Evolutionary conservation across 352 stramenopile genomes (phyloP), one percentile per base, ranked within the genome.

Genomic region (Globisporangium acanthophoron): DNA sequence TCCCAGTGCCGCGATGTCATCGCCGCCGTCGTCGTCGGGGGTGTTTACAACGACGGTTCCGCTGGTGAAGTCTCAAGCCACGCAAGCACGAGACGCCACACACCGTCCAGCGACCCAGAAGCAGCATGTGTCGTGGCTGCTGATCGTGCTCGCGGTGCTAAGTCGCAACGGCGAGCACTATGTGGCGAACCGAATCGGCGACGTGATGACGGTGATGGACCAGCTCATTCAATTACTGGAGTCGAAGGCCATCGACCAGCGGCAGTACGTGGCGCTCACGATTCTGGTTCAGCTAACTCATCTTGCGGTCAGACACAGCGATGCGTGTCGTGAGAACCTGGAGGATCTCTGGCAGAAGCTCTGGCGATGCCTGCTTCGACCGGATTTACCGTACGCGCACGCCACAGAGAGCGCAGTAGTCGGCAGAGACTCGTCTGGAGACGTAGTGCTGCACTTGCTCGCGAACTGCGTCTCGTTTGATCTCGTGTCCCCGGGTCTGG

Each of bases 101-200:
- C 59, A 63, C 27, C 59, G 66, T 31, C 61, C 43, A n/a, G 59
- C 65, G 52, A 31, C 40, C 20, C 72, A 80, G 40, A 70, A 78
- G 50, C 58, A 68, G 56, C 70, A 81, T 50, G 62, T 66, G 8
- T 67, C 67, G 6, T 86, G 70, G 71, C 47, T 86, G 20, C 53
- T 88, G 44, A 60, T 85, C 21, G 64, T 86, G 20, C 49, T 86
- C 16, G 66, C 74, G 5, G 58, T 79, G 41, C 49, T 87, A 6
- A 67, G 56, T 40, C 77, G 78, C 37, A 72, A 86, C 27, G 76
- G 77, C 15, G 70, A 73, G 50, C 80, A 82, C 54, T 85, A 83
- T 49, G 52, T 80, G 20, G 57, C 54, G 12, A 86, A 83, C 56
- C 70, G 73, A 18, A 74, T 87, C 54, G 76, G 70, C 12, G 78